Evolutionary conservation across 2,329 filamentous ascomycete genomes (phyloP), one percentile per base, ranked within the genome.

Genomic region (Fusarium xylarioides): DNA sequence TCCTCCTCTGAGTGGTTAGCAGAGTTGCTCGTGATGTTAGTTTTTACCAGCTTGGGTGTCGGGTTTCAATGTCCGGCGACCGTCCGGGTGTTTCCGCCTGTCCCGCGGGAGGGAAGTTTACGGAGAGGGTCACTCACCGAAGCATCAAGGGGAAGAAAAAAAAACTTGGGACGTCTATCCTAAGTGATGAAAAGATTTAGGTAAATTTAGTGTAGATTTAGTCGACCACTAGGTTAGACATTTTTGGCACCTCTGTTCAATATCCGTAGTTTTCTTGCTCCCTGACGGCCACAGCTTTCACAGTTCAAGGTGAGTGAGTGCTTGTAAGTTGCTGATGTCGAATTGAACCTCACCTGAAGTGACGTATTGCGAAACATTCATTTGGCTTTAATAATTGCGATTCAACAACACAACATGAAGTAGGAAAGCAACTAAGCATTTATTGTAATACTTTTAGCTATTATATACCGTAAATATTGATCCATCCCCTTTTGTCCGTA

Each of bases 31-130:
- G 59, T 42, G 64, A 54, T 58, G 43, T 37, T 28, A 28, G 37
- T 37, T 15, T 50, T 47, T 50, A 38, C 32, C 23, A 66, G 61
- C 37, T 52, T 65, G 21, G 37, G 35, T 19, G 21, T 50, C 74
- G 73, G 74, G 19, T 55, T 75, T 74, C 43, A 66, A 66, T 65
- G 59, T 66, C 68, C 74, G 71, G 35, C 15, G 34, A 19, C 6
- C 6, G 11, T 43, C 44, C 53, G 54, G 55, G 70, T 69, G 43
- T 63, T 67, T 66, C 65, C 66, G 50, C 50, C 11, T 50, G 5
- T 40, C 35, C 38, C 34, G 34, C 23, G 44, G 46, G 53, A 37
- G 49, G 21, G n/a, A 61, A 52, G 28, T 26, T 37, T 43, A 52
- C 12, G 50, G 46, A 37, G 42, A 30, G 16, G 11, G 28, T 8